Evolutionary conservation across 192 early-diverging fungal genomes (phyloP), one percentile per base, ranked within the genome.

Genomic region (Kickxella alabastrina): DNA sequence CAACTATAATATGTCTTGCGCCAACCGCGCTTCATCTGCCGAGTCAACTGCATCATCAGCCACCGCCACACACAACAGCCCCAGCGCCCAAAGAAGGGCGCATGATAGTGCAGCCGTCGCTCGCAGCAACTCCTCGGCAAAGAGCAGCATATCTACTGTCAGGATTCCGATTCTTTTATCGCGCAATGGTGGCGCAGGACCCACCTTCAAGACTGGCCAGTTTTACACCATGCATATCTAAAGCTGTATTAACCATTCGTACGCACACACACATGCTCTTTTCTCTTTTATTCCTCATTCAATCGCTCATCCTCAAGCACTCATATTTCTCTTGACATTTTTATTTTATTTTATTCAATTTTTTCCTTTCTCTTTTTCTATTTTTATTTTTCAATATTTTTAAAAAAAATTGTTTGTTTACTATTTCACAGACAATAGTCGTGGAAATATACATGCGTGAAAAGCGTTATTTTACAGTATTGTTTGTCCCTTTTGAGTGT

Each of bases 161-260:
- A 75, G 64, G 43, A 52, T 75, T 15, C 64, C 64, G 18, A 75
- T 75, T 35, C 62, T 68, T 35, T 37, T 75, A 34, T 63, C 71
- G 38, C 52, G 71, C 43, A 68, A 62, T 38, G 52, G 65, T 26
- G 71, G 71, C 21, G 47, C 65, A 25, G 71, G 71, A 3, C 71
- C 71, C 6, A 68, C 64, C 14, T 75, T 44, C 60, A 75, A 75
- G 44, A 75, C 71, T 3, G 71, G 71, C 35, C 71, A 75, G 60
- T 68, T 68, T 34, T 75, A 63, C 52, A 59, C 65, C 13, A 31
- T 75, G 51, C 71, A 67, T 47, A 18, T 55, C 43, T 67, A 59
- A 43, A 52, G 47, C 47, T 37, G 47, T 29, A 52, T 35, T 21
- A 22, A 4, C 22, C 25, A 26, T 24, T 25, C 25, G n/a, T n/a